Percentiles rank a stretch among this genome's conserved stretches.
Conservation (phyloP, 805 yeast species). For the Hagleromyces aurorensis region DNA sequence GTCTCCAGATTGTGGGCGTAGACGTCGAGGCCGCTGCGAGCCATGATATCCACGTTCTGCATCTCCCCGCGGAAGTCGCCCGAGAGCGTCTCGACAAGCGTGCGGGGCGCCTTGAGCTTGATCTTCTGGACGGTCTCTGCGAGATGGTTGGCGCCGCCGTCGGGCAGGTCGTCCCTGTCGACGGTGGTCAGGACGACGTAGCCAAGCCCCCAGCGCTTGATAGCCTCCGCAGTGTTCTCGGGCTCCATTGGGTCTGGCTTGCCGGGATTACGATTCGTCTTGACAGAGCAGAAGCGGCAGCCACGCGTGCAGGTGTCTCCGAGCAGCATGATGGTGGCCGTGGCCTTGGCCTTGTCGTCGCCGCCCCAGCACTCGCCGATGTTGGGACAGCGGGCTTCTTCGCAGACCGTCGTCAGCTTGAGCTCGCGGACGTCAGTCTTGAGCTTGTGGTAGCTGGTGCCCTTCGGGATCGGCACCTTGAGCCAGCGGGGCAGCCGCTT, state of each 20-base stretch:
- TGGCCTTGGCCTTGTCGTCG: constrained; percentile 59
- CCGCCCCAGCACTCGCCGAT: constrained; percentile 99
- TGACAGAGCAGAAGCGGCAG: constrained; percentile 96
- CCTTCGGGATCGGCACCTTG: constrained; percentile 95
- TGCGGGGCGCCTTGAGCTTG: constrained; percentile 82
- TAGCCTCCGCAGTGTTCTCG: constrained; percentile 95
- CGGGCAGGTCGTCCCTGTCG: constrained; percentile 88
- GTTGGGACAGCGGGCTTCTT: constrained; percentile 98
- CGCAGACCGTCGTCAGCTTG: constrained; percentile 91
- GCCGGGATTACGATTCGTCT: constrained; percentile 80
- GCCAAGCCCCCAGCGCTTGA: constrained; percentile 95
- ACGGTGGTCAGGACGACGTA: constrained; percentile 96
- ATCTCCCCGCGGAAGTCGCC: constrained; percentile 95
- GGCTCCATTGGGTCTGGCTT: constrained; percentile 95
- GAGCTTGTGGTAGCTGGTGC: constrained; percentile 69
- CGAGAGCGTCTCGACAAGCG: constrained; percentile 83
- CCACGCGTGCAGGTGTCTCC: constrained; percentile 99
- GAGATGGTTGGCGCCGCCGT: constrained; percentile 90
- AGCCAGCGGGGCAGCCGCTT: constrained; percentile 87
- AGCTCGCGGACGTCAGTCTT: constrained; percentile 84
- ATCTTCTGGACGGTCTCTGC: constrained; percentile 80
- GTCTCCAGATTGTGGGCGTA: constrained; percentile 97
- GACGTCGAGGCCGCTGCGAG: constrained; percentile 84
- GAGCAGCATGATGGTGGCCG: constrained; percentile 94
- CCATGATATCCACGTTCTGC: constrained; percentile 69